Evolutionary conservation across 495 filamentous ascomycete genomes (phyloP).

Genomic region (Aspergillus wentii): DNA sequence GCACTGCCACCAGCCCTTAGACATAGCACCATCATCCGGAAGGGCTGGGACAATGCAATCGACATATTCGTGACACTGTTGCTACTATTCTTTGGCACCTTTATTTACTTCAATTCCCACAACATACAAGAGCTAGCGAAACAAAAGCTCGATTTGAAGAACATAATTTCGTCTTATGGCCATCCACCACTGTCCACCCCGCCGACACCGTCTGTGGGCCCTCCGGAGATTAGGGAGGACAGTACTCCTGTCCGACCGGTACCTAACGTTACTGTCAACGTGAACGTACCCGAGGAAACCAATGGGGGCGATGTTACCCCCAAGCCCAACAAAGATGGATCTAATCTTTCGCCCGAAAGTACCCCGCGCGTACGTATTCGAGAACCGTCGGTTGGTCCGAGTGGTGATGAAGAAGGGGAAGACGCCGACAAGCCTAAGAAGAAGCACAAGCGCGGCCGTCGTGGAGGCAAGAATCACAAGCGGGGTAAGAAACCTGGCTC

Average conservation of each 20-base stretch:
- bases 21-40: slow-evolving; percentile 49
- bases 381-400: slow-evolving; percentile 35
- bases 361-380: slow-evolving; percentile 37
- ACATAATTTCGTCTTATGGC: slow-evolving; percentile 43
- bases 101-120: slow-evolving; percentile 48
- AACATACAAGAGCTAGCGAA: slow-evolving; percentile 44
- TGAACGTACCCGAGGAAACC: slow-evolving; percentile 23
- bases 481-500: slow-evolving; percentile 50
- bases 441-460: slow-evolving; percentile 73
- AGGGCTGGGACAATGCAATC: slow-evolving; percentile 46
- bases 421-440: slow-evolving; percentile 61
- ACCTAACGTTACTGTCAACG: slow-evolving; percentile 27
- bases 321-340: slow-evolving; percentile 18
- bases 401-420: slow-evolving; percentile 38
- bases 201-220: slow-evolving; percentile 31
- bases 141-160: slow-evolving; percentile 49
- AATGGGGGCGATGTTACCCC: slow-evolving; percentile 20
- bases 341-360: slow-evolving; percentile 11
- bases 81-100: slow-evolving; percentile 38
- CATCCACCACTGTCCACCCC: slow-evolving; percentile 39
- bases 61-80: slow-evolving; percentile 48
- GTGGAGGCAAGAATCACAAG: slow-evolving; percentile 73
- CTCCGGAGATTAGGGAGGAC: slow-evolving; percentile 24
- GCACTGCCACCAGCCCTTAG: slow-evolving; percentile 42
- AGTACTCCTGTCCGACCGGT: slow-evolving; percentile 19